Conservation (phyloP, 371 early-diverging fungal species). For the Vittaforma corneae region DNA sequence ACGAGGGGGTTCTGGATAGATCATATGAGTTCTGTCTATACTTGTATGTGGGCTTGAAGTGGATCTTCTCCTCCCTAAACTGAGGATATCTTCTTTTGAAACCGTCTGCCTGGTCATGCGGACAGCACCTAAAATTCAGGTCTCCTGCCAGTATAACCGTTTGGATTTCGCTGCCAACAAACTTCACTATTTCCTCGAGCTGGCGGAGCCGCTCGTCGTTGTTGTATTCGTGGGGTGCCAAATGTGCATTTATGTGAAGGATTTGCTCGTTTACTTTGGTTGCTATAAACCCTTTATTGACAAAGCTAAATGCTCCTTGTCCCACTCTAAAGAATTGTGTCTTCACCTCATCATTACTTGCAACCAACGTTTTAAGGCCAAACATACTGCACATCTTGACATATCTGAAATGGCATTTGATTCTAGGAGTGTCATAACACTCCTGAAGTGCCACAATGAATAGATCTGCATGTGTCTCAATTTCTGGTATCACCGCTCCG, state of each 20-base stretch:
- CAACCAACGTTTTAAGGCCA: constrained; percentile 18
- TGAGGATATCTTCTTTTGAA: constrained; percentile 7
- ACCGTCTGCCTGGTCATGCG: constrained; percentile 11
- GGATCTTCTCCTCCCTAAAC: constrained; percentile 19
- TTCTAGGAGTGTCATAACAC: background rate
- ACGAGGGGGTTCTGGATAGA: constrained; percentile 23
- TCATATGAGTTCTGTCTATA: constrained; percentile 8
- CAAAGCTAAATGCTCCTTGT: constrained; percentile 12
- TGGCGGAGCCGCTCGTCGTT: constrained; percentile 16
- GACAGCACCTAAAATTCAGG: constrained; percentile 29
- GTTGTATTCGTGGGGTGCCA: constrained; percentile 25
- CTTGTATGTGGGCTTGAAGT: constrained; percentile 31
- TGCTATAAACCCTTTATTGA: constrained; percentile 36
- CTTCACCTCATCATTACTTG: background rate
- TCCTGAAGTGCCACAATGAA: background rate
- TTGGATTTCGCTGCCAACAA: background rate
- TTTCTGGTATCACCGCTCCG: background rate
- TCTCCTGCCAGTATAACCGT: constrained; percentile 27
- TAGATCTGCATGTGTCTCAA: background rate
- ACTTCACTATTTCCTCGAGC: constrained; percentile 20
- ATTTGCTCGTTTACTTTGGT: constrained; percentile 11
- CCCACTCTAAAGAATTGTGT: constrained; percentile 13
- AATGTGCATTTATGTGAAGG: constrained; percentile 27
- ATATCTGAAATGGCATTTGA: background rate
- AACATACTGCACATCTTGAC: background rate